These are phyloP conservation scores for Lasiodiplodia citricola DNA, from an alignment of 2,329 filamentous ascomycete genomes.

Conservation along the genomic window DNA sequence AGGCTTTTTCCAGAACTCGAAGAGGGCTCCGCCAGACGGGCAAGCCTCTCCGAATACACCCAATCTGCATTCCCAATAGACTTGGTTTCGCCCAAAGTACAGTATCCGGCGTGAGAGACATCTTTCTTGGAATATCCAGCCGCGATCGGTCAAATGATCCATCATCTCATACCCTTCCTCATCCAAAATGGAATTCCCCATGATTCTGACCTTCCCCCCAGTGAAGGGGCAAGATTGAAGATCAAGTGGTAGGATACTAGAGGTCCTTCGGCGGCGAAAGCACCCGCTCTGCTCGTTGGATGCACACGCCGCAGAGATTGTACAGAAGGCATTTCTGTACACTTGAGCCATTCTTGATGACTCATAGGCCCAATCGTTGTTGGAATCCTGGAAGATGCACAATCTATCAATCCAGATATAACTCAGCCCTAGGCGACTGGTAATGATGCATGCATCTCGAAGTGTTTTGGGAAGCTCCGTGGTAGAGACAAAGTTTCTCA, in stretches of 20 bases:
- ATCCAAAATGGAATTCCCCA: too few species aligned
- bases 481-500: not conserved
- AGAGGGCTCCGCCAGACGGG: not conserved
- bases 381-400: not conserved
- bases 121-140: conserved; percentile 23
- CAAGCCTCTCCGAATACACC: not conserved
- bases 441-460: not conserved
- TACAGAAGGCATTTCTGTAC: not conserved
- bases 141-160: not conserved
- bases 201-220: too few species aligned
- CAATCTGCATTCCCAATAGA: conserved; percentile 14
- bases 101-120: conserved; percentile 5
- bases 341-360: not conserved
- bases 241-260: not conserved
- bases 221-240: not conserved
- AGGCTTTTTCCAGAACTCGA: too few species aligned
- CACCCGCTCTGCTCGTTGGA: not conserved
- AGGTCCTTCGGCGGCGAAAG: not conserved
- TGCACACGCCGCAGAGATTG: not conserved
- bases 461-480: not conserved
- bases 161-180: not conserved
- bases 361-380: not conserved
- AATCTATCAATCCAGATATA: not conserved
- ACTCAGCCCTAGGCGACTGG: not conserved
- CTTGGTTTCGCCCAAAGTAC: not conserved